These are phyloP conservation scores for Penicillium sp. DNA, from an alignment of 2,329 filamentous ascomycete genomes.

Conservation along the genomic window DNA sequence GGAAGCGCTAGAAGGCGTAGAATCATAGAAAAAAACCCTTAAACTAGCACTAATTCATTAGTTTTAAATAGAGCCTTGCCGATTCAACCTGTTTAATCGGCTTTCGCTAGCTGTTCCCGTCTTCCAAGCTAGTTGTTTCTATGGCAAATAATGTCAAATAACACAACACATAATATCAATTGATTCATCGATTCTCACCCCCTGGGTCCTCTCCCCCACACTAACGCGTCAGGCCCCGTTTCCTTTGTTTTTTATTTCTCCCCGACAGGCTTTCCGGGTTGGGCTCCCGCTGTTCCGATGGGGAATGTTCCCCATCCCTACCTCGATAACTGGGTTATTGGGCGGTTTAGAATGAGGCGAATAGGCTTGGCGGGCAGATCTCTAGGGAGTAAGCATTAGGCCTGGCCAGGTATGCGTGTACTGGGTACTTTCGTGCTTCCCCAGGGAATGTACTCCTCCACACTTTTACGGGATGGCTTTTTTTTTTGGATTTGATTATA, in stretches of 20 bases:
- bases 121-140: not conserved
- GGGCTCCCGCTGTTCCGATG: conserved; percentile 8
- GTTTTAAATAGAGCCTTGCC: not conserved
- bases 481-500: conserved; percentile 7
- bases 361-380: conserved; percentile 18
- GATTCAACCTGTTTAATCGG: not conserved
- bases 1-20: conserved; percentile 13
- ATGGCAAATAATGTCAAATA: not conserved
- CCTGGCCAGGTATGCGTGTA: conserved; percentile 17
- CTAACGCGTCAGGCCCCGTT: conserved; percentile 12
- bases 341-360: conserved; percentile 20
- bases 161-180: not conserved
- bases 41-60: not conserved
- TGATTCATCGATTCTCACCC: conserved; percentile 4
- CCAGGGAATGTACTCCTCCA: conserved; percentile 23
- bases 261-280: conserved; percentile 7
- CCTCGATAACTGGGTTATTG: conserved; percentile 10
- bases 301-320: conserved; percentile 12
- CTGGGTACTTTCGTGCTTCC: conserved; percentile 13
- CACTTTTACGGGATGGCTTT: conserved; percentile 12
- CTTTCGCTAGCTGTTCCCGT: not conserved
- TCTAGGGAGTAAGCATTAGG: conserved; percentile 4
- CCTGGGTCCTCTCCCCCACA: conserved; percentile 11
- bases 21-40: not conserved
- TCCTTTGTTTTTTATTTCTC: conserved; percentile 5